Conservation (phyloP, 164 flowering plant genomes). For the Houttuynia cordata region DNA sequence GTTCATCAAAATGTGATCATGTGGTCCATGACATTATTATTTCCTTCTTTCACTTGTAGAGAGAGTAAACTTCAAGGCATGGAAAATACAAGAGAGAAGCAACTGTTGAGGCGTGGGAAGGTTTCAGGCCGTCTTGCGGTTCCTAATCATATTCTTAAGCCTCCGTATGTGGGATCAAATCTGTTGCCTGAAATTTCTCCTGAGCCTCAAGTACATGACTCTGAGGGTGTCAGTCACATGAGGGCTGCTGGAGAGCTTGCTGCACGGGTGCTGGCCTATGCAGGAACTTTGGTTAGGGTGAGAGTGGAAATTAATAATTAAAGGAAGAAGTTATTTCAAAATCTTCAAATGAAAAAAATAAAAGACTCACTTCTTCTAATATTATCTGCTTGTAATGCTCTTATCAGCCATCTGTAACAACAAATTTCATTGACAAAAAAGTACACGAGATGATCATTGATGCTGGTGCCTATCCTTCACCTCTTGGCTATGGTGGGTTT, state of each 20-base stretch:
- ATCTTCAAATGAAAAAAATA: background rate
- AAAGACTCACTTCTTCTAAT: background rate
- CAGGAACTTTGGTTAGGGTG: slow-evolving; percentile 89
- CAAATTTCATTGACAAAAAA: slow-evolving; percentile 90
- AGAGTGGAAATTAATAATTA: slow-evolving; percentile 6
- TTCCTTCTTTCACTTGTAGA: slow-evolving; percentile 20
- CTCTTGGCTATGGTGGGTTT: slow-evolving; percentile 95
- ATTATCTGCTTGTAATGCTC: background rate
- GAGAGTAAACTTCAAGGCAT: slow-evolving; percentile 37
- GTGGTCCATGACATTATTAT: background rate
- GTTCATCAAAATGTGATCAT: background rate
- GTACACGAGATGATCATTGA: slow-evolving; percentile 97
- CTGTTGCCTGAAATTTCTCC: slow-evolving; percentile 56
- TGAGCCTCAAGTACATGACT: slow-evolving; percentile 61
- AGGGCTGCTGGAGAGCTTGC: slow-evolving; percentile 89
- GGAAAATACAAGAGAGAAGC: slow-evolving; percentile 26
- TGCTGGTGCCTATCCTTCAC: slow-evolving; percentile 97
- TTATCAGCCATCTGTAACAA: slow-evolving; percentile 80
- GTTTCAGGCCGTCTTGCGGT: slow-evolving; percentile 72
- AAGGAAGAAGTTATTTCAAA: background rate
- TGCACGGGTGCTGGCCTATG: slow-evolving; percentile 77
- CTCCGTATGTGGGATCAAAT: slow-evolving; percentile 61
- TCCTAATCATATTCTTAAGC: slow-evolving; percentile 76
- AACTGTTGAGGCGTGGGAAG: slow-evolving; percentile 69
- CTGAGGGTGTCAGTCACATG: slow-evolving; percentile 67